Evolutionary conservation across 2,329 filamentous ascomycete genomes (phyloP), one percentile per base, ranked within the genome.

Genomic region (Fusarium citri): DNA sequence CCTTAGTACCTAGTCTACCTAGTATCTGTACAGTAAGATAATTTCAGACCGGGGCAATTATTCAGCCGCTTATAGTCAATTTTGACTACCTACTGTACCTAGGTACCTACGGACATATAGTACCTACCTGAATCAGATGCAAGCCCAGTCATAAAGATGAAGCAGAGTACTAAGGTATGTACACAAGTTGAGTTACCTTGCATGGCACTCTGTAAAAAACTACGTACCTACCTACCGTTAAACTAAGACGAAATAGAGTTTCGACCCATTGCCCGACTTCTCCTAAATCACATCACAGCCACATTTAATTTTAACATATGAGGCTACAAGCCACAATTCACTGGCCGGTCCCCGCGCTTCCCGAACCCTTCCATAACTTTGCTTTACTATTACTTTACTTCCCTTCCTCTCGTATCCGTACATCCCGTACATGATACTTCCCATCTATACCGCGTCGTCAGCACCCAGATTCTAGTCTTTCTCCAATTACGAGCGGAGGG

Each of bases 261-360:
- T 50, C 20, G 41, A 55, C 23, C 41, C 4, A 22, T 48, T 48
- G n/a, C n/a, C n/a, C n/a, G 20, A 25, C 20, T 8, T 49, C 22
- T 18, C 34, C 9, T 37, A 18, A 37, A 37, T 6, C 22, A 28
- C 42, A 37, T 6, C 22, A 28, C 42, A 60, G 63, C 63, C 63
- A 66, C 63, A 60, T 40, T 40, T 48, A 23, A 34, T 59, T 40
- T 40, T 48, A 23, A 34, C 59, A 20, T 25, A 22, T 31, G 18
- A 55, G 14, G 9, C 20, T 45, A 16, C 37, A 55, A 59, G 57
- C 57, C 57, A 69, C 67, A 67, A 23, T 16, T 22, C 40, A 11
- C n/a, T 42, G 20, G 40, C 55, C 68, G 68, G 68, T 45, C 50
- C 30, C 68, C 68, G 68, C 68, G 68, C 67, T 60, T 37, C 16